Conservation (phyloP, 1,284 basidiomycete species). For the Nidula niveotomentosa region DNA sequence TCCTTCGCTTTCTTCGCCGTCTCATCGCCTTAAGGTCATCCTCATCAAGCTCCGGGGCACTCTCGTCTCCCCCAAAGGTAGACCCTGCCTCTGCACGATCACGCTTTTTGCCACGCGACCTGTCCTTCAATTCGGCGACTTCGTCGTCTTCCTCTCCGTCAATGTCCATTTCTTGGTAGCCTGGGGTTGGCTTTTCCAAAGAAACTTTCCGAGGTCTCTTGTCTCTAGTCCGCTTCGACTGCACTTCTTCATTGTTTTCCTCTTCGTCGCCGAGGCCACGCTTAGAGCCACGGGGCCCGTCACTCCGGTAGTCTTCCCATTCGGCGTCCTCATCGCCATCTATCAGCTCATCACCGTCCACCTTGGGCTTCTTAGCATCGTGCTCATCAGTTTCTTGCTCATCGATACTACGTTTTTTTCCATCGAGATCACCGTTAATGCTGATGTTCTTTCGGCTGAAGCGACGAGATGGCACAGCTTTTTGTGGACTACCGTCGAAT, state of each 20-base stretch:
- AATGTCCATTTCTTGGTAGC: constrained; percentile 40
- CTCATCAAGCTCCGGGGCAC: constrained; percentile 30
- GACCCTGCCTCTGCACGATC: constrained; percentile 73
- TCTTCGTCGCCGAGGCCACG: constrained; percentile 41
- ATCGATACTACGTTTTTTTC: constrained; percentile 40
- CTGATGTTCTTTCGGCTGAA: constrained; percentile 21
- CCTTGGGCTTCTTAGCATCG: constrained; percentile 53
- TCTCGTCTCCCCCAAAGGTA: constrained; percentile 64
- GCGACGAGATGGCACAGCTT: constrained; percentile 21
- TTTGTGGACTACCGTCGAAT: constrained; percentile 13
- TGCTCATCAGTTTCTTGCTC: constrained; percentile 36
- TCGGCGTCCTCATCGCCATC: constrained; percentile 46
- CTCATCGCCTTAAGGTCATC: constrained; percentile 33
- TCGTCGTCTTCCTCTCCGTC: constrained; percentile 38
- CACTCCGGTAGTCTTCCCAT: constrained; percentile 30
- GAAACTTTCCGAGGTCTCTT: constrained; percentile 51
- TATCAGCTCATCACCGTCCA: constrained; percentile 42
- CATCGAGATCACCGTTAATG: constrained; percentile 20
- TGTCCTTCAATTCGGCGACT: constrained; percentile 26
- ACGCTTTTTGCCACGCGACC: constrained; percentile 70
- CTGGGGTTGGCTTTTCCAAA: constrained; percentile 29
- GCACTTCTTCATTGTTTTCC: constrained; percentile 35
- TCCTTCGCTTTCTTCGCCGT: constrained; percentile 47
- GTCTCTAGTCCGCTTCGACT: constrained; percentile 29
- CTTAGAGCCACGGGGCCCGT: constrained; percentile 44